Evolutionary conservation across 2,329 filamentous ascomycete species (phyloP), one percentile per base, ranked within the genome.

Genomic region (Pseudogymnoascus destructans): DNA sequence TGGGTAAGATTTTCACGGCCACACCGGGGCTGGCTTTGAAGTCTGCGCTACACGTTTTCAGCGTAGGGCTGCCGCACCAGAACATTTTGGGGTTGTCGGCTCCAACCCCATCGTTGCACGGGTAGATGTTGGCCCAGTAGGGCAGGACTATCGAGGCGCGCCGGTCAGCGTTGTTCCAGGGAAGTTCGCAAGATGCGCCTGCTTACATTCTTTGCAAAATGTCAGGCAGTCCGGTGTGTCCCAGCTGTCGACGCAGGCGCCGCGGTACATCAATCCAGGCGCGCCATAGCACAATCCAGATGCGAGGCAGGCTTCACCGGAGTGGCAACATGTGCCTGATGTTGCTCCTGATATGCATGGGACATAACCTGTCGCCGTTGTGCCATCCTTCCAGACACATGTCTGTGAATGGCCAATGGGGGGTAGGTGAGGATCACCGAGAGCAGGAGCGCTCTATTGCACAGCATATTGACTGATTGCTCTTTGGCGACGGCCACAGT

Each of bases 201-300:
- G 6, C n/a, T 58, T 25, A 59, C 19, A 21, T 9, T 57, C 59
- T 36, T 62, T 33, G 30, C 63, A 64, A 38, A 60, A 63, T 42
- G 61, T 42, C 3, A 62, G 61, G 57, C 63, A 64, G 15, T 58
- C 59, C 15, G 61, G 60, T 42, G 61, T 62, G n/a, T 8, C 36
- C 63, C 63, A 64, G 15, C 55, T 58, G 49, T 63, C 63, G 4
- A 61, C 62, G 35, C 60, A 64, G 17, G 60, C 60, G 33, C 63
- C 63, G 33, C 63, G 60, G 25, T 63, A 64, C 46, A 62, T 59
- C 32, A 62, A 62, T 56, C 63, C 63, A 38, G 57, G 61, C 5
- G 58, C 40, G n/a, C 59, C 60, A 9, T 61, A 57, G 27, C 63
- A 64, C 40, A 62, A 59, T 38, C 60, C 63, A 35, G 55, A 59